Evolutionary conservation across 2,329 filamentous ascomycete genomes (phyloP).

Genomic region (Acrodontium crateriforme): DNA sequence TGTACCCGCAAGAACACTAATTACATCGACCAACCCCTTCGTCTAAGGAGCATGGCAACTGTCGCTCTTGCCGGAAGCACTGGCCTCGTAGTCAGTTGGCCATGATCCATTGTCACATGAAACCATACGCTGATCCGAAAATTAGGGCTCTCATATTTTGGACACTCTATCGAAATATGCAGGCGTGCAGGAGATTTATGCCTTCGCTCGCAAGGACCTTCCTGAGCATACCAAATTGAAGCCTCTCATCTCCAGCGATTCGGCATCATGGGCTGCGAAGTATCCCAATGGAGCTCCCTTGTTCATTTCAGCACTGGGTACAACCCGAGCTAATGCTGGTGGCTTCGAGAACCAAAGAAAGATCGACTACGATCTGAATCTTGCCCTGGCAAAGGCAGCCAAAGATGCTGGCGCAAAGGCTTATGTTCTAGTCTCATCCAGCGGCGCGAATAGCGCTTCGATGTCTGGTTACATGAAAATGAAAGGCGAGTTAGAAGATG

Average conservation of each 20-base stretch:
- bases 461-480: constrained; percentile 48
- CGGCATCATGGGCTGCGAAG: constrained; percentile 49
- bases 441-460: constrained; percentile 37
- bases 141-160: constrained; percentile 62
- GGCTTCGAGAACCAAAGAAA: constrained; percentile 67
- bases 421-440: constrained; percentile 62
- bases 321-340: constrained; percentile 62
- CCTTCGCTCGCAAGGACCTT: constrained; percentile 54
- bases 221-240: constrained; percentile 44
- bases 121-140: constrained; percentile 13
- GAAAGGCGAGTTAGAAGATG: constrained; percentile 80
- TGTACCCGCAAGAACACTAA: no score
- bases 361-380: constrained; percentile 77
- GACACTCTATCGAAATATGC: constrained; percentile 42
- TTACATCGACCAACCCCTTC: no score
- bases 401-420: constrained; percentile 57
- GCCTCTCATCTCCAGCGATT: constrained; percentile 54
- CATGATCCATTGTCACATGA: constrained; percentile 1
- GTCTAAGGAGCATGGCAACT: constrained; percentile 32
- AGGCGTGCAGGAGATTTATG: constrained; percentile 41
- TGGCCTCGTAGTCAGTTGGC: constrained; percentile 39
- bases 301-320: constrained; percentile 69
- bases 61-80: constrained; percentile 50
- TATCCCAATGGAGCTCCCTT: constrained; percentile 48
- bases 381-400: constrained; percentile 62